A percentile compares a stretch with the other conserved stretches of the same genome.
These are phyloP conservation scores for Schwanniomyces yamadae DNA, from an alignment of 805 yeast species.

Conservation along the genomic window DNA sequence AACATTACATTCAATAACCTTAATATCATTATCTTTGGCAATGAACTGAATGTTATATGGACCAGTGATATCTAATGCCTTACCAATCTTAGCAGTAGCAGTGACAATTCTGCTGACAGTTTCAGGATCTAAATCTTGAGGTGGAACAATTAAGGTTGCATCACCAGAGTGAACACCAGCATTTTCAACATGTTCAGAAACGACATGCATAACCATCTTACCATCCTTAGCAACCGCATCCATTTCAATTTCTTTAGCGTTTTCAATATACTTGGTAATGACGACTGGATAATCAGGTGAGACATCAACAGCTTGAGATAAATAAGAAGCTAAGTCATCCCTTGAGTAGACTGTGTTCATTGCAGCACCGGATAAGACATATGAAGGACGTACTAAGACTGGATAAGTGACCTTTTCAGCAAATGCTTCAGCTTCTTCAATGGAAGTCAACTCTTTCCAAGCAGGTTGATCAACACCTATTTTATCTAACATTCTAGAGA, in stretches of 20 bases:
- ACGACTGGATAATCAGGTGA: conserved; percentile 98
- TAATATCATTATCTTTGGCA: conserved; percentile 91
- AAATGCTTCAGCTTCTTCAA: conserved; percentile 87
- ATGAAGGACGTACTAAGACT: conserved; percentile 95
- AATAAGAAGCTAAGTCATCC: conserved; percentile 82
- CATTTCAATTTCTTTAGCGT: conserved; percentile 97
- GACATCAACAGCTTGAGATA: conserved; percentile 93
- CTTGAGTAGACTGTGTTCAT: conserved; percentile 94
- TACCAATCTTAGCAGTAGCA: conserved; percentile 94
- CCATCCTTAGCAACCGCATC: conserved; percentile 98
- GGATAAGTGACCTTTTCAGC: conserved; percentile 92
- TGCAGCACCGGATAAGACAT: conserved; percentile 97
- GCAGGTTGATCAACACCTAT: conserved; percentile 99
- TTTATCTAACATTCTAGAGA: conserved; percentile 93
- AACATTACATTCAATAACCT: conserved; percentile 97
- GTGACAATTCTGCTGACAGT: conserved; percentile 88
- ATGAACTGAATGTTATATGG: conserved; percentile 97
- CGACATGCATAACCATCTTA: conserved; percentile 92
- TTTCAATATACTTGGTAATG: conserved; percentile 92
- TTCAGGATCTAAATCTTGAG: conserved; percentile 90
- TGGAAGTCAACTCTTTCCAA: conserved; percentile 95
- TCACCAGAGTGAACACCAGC: conserved; percentile 99
- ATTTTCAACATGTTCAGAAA: conserved; percentile 96
- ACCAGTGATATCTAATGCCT: conserved; percentile 93
- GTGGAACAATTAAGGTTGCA: conserved; percentile 95